A percentile compares a stretch with the other conserved stretches of the same genome.
Evolutionary conservation across 352 stramenopile species (phyloP).

Genomic region (Pythium aquatile): DNA sequence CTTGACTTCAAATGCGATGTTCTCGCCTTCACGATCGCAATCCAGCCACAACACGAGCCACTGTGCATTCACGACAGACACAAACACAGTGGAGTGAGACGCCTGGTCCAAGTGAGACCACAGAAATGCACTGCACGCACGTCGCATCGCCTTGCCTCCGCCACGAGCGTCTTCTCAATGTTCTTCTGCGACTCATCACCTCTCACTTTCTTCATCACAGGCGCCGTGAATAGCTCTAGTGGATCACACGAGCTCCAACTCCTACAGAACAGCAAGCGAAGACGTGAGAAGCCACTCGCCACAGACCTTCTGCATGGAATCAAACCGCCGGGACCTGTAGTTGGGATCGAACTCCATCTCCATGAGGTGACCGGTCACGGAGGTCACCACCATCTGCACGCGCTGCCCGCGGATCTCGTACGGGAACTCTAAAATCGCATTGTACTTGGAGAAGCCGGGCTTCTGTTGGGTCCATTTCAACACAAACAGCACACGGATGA

Average conservation of each 20-base stretch:
- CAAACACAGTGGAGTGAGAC: neutral
- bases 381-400: conserved; percentile 94
- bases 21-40: conserved; percentile 99
- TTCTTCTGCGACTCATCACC: conserved; percentile 81
- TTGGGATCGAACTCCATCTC: conserved; percentile 93
- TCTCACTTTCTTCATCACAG: conserved; percentile 83
- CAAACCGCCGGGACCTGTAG: conserved; percentile 40
- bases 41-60: conserved; percentile 98
- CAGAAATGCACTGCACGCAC: conserved; percentile 23
- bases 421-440: conserved; percentile 91
- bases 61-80: conserved; percentile 26
- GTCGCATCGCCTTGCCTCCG: conserved; percentile 79
- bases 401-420: conserved; percentile 80
- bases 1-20: conserved; percentile 98
- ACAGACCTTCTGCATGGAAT: too few species aligned
- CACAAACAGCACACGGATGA: neutral
- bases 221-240: conserved; percentile 92
- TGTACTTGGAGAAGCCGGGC: conserved; percentile 81
- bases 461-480: conserved; percentile 33
- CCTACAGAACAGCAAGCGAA: conserved; percentile 37
- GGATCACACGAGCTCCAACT: conserved; percentile 94
- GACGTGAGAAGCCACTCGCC: neutral
- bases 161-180: conserved; percentile 90
- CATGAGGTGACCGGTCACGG: conserved; percentile 98
- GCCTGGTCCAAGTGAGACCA: neutral